A percentile compares a stretch with the other conserved stretches of the same genome.
phyloP scores from a whole-genome alignment of 805 yeast species.

The Yarrowia sp. region DNA sequence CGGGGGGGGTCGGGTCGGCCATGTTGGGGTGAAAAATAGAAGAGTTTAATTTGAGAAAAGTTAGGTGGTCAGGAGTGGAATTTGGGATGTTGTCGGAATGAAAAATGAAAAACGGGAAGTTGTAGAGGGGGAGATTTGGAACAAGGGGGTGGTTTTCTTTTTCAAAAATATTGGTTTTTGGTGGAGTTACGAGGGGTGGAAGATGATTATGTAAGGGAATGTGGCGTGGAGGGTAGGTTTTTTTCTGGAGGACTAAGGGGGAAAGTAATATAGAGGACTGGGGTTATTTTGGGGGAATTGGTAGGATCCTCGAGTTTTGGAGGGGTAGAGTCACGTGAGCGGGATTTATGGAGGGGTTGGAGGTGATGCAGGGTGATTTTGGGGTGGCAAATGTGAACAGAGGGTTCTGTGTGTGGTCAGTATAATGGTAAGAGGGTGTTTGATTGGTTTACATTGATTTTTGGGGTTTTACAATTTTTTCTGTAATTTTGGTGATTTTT shows the following conservation, averaged over 20 bases:
- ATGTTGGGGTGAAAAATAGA: neutral
- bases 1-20: neutral
- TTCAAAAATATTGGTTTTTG: neutral
- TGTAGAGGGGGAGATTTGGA: neutral
- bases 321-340: neutral
- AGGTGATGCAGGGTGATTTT: neutral
- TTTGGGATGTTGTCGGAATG: neutral
- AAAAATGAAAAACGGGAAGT: too few relatives aligned
- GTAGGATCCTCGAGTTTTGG: too few relatives aligned
- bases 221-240: too few relatives aligned
- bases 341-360: neutral
- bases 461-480: too few relatives aligned
- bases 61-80: neutral
- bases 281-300: neutral
- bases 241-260: neutral
- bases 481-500: too few relatives aligned
- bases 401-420: too few relatives aligned
- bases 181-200: neutral
- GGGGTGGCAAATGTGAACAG: too few relatives aligned
- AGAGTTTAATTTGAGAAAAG: neutral
- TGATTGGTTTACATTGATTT: too few relatives aligned
- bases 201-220: too few relatives aligned
- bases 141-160: too few relatives aligned
- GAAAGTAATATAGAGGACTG: neutral
- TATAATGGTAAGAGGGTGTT: too few relatives aligned